Evolutionary conservation across 805 yeast genomes (phyloP), one percentile per base, ranked within the genome.

Genomic region (Cyberlindnera euphorbiiphila): DNA sequence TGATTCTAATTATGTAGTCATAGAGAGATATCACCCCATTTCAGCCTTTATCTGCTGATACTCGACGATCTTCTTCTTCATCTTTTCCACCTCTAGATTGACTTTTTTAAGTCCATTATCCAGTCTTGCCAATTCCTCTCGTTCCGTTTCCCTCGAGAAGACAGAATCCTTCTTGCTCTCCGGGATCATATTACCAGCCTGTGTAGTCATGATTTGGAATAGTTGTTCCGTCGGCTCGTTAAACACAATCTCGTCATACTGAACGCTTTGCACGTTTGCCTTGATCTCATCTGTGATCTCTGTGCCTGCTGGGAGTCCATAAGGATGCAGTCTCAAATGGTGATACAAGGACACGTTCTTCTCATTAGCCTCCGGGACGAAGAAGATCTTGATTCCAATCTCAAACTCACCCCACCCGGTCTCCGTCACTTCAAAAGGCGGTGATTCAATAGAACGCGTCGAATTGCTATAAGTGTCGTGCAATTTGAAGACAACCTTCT

Each of bases 401-500:
- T 93, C 99, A 61, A 93, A 93, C 60, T 93, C 99, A 49, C 99
- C 99, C 99, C 99, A 93, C 0, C 99, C 99, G 0, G 98, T 85
- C 56, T 93, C 99, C 2, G 95, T 84, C 20, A 93, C 87, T 59
- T 88, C 95, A 53, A 83, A 93, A 0, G 98, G 98, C 2, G 98
- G 97, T 21, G 68, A 58, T 45, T 93, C 98, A 12, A 91, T 71
- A 2, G 93, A 73, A 38, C 99, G 68, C n/a, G 87, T 77, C 2
- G 96, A 76, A 50, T 81, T 85, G 15, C 81, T 82, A 53, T 91
- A 93, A 1, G 98, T 93, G 47, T 93, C 98, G 60, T 93, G 98
- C 16, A 93, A 68, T 57, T 93, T 93, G 69, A 91, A 93, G 0
- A 89, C 91, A 1, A 93, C 98, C 59, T 85, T 82, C 55, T 87